Base-by-base conservation (phyloP, 768 basidiomycete genomes). In the Agrocybe chaxingu region DNA sequence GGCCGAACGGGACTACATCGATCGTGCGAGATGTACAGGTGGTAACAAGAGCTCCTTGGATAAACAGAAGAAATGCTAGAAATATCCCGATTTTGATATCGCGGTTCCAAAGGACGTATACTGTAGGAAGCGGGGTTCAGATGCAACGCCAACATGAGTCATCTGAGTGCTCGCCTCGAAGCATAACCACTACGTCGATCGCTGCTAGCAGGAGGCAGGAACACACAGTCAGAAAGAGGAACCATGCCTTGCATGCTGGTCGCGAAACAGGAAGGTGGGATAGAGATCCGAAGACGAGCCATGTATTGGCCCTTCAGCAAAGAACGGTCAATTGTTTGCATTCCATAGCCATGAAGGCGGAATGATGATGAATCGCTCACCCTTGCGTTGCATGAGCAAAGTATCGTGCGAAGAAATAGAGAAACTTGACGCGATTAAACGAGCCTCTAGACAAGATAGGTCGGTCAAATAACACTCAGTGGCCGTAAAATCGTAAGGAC, bases 381-480 rank as follows among this genome's bases (percentile, higher is more conserved):
- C 50, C 42, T 29, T 59, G 58, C 4, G 47, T 47, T 18, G 45
- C 45, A 41, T 57, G 41, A 7, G 53, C 56, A 11, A 54, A 48
- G 42, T 59, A 59, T 19, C 58, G 45, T 12, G 54, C 34, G 41
- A 55, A 55, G 34, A 58, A 31, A 43, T 55, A 58, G 2, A 55
- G 36, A 11, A 34, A 19, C 40, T 58, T 58, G 13, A 55, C 54
- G 11, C 51, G 46, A 30, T 55, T 53, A 37, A 55, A 52, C 4
- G 42, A 36, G 2, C 57, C 54, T 18, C 57, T 58, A 31, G n/a
- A 24, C 4, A 24, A 46, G 12, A 36, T 7, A 6, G 12, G 11
- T 18, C 24, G 40, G 37, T 43, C 36, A 43, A 32, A 13, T n/a
- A 11, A 12, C 10, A n/a, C 16, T 38, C 29, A 18, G 6, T 13